Conservation (phyloP, 768 basidiomycete species). For the Tricholoma hemisulphureum region DNA sequence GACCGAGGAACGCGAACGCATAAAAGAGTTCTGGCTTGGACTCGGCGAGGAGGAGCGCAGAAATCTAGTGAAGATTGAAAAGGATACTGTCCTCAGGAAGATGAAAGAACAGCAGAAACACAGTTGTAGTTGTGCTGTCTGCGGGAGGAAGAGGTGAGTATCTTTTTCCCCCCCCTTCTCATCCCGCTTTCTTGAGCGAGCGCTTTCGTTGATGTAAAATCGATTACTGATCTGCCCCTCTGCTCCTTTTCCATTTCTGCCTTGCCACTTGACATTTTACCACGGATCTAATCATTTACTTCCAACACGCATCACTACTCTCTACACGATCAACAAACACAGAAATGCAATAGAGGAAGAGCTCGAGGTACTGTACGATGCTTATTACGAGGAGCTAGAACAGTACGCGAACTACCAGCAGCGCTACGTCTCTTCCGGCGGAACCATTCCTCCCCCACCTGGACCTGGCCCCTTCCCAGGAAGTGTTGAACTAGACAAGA, state of each 20-base stretch:
- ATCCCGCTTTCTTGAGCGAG: conserved; percentile 7
- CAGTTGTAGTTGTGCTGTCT: conserved; percentile 92
- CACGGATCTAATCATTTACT: conserved; percentile 10
- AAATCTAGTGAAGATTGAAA: conserved; percentile 94
- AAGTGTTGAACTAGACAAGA: conserved; percentile 93
- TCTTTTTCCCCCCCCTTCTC: conserved; percentile 22
- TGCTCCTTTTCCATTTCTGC: conserved; percentile 11
- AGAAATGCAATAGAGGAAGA: conserved; percentile 99
- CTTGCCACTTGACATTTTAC: conserved; percentile 9
- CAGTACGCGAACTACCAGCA: conserved; percentile 98
- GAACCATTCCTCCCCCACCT: conserved; percentile 86
- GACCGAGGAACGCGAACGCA: conserved; percentile 91
- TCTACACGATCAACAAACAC: conserved; percentile 1
- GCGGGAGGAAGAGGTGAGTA: conserved; percentile 92
- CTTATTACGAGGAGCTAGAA: conserved; percentile 99
- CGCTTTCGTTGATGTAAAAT: conserved; percentile 10
- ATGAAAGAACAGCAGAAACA: conserved; percentile 99
- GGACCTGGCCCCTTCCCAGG: conserved; percentile 99
- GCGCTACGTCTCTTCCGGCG: conserved; percentile 89
- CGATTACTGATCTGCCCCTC: conserved; percentile 23
- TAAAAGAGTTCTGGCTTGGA: conserved; percentile 97
- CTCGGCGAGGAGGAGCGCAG: conserved; percentile 89
- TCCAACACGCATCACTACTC: conserved; percentile 8
- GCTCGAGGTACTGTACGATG: conserved; percentile 99
- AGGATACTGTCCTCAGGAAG: conserved; percentile 95